Evolutionary conservation across 2,329 filamentous ascomycete species (phyloP).

Genomic region (Albifimbria verrucaria): DNA sequence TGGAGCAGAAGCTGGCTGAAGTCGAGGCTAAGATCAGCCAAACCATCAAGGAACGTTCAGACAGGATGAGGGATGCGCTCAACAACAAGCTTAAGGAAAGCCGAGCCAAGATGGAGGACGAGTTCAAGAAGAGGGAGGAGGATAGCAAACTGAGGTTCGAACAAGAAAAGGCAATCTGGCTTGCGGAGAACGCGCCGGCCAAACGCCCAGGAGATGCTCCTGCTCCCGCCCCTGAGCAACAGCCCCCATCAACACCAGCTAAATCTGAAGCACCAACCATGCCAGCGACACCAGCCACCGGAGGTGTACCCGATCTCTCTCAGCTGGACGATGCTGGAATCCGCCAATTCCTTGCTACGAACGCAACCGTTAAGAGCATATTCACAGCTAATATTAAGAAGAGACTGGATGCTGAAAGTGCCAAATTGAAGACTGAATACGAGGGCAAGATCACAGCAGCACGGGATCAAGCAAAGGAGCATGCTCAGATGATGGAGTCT

Average conservation of each 20-base stretch:
- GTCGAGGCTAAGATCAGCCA: conserved; percentile 60
- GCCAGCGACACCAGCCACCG: conserved; percentile 33
- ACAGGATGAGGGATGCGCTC: conserved; percentile 65
- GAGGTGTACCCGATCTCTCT: conserved; percentile 37
- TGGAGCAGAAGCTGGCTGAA: conserved; percentile 60
- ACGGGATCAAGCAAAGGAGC: conserved; percentile 57
- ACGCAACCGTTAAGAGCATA: conserved; percentile 56
- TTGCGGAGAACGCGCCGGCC: conserved; percentile 45
- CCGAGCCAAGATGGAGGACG: conserved; percentile 47
- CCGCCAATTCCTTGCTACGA: conserved; percentile 53
- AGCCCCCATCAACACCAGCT: conserved; percentile 33
- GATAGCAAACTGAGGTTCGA: conserved; percentile 55
- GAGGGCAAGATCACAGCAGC: conserved; percentile 53
- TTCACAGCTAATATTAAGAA: conserved; percentile 63
- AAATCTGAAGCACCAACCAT: conserved; percentile 31
- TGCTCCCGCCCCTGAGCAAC: conserved; percentile 15
- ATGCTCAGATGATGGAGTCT: conserved; percentile 68
- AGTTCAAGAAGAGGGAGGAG: conserved; percentile 51
- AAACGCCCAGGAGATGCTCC: conserved; percentile 18
- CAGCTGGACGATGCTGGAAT: conserved; percentile 54
- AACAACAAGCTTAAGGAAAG: conserved; percentile 70
- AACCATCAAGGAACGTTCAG: conserved; percentile 62
- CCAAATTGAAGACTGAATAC: conserved; percentile 54
- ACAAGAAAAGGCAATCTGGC: conserved; percentile 61
- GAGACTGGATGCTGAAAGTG: conserved; percentile 64